Evolutionary conservation across 352 stramenopile species (phyloP).

Genomic region (Phytophthora macrochlamydospora): DNA sequence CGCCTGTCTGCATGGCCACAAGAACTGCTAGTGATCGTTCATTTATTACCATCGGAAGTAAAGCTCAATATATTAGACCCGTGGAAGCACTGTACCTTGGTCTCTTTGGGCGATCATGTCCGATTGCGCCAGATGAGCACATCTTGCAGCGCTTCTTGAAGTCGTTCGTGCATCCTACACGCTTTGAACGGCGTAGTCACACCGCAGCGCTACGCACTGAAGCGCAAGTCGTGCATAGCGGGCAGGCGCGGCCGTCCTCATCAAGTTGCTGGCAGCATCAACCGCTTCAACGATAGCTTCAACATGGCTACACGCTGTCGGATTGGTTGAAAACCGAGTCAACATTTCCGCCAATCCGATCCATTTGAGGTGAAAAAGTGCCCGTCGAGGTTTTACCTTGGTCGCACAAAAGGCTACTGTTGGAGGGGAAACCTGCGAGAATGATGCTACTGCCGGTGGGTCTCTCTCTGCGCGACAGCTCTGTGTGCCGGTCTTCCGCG

Average conservation of each 20-base stretch:
- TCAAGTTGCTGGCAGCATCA: too few species aligned
- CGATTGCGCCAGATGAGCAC: too few species aligned
- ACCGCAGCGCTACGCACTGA: too few species aligned
- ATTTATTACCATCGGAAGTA: slow-evolving; percentile 39
- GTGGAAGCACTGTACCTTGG: not conserved
- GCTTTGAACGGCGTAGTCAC: too few species aligned
- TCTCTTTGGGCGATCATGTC: too few species aligned
- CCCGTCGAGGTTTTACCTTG: slow-evolving; percentile 1
- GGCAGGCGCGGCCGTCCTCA: too few species aligned
- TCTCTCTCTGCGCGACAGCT: slow-evolving; percentile 5
- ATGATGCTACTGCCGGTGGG: slow-evolving; percentile 52
- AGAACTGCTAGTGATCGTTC: not conserved
- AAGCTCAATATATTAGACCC: slow-evolving; percentile 16
- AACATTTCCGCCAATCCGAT: not conserved
- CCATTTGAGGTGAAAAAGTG: not conserved
- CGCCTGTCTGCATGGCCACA: slow-evolving; percentile 3
- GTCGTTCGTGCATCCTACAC: too few species aligned
- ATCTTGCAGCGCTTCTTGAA: too few species aligned
- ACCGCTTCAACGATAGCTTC: too few species aligned
- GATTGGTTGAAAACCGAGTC: not conserved
- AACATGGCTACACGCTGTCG: too few species aligned
- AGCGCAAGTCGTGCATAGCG: too few species aligned
- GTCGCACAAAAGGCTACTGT: slow-evolving; percentile 26
- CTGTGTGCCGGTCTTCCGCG: too few species aligned
- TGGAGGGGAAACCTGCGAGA: slow-evolving; percentile 32